A percentile compares a stretch with the other conserved stretches of the same genome.
Evolutionary conservation across 768 basidiomycete genomes (phyloP).

Genomic region (Boletus speciosus): DNA sequence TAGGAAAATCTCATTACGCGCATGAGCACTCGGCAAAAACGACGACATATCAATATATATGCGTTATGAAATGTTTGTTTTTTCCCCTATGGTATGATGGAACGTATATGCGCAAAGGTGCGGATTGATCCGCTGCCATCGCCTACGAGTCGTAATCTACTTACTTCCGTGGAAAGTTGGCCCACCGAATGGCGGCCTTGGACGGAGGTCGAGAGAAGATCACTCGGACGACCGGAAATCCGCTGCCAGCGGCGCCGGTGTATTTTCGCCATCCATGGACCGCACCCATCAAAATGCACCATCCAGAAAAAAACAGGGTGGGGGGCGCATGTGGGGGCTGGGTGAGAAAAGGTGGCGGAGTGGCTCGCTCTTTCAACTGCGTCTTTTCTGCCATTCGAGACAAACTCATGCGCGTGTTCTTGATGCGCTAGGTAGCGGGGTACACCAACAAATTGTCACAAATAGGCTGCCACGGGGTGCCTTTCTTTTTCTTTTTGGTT

Average conservation of each 20-base stretch:
- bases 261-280: not conserved
- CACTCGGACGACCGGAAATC: too few relatives aligned
- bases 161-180: not conserved
- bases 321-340: not conserved
- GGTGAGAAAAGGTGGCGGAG: slow-evolving; percentile 23
- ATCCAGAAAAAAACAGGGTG: not conserved
- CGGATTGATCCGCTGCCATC: slow-evolving; percentile 22
- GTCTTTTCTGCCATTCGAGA: slow-evolving; percentile 33
- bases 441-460: slow-evolving; percentile 8
- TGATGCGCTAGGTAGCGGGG: slow-evolving; percentile 7
- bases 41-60: not conserved
- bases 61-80: not conserved
- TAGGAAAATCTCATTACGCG: not conserved
- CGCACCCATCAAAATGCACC: not conserved
- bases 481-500: slow-evolving; percentile 1
- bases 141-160: not conserved
- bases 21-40: not conserved
- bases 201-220: not conserved
- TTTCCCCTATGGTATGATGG: not conserved
- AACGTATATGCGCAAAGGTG: not conserved
- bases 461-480: slow-evolving; percentile 1
- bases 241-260: not conserved
- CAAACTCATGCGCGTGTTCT: slow-evolving; percentile 3
- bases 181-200: not conserved
- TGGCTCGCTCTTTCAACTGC: slow-evolving; percentile 6